Evolutionary conservation across 108 stramenopile species (phyloP).

Genomic region (Cyclotella choctawhatcheeana): DNA sequence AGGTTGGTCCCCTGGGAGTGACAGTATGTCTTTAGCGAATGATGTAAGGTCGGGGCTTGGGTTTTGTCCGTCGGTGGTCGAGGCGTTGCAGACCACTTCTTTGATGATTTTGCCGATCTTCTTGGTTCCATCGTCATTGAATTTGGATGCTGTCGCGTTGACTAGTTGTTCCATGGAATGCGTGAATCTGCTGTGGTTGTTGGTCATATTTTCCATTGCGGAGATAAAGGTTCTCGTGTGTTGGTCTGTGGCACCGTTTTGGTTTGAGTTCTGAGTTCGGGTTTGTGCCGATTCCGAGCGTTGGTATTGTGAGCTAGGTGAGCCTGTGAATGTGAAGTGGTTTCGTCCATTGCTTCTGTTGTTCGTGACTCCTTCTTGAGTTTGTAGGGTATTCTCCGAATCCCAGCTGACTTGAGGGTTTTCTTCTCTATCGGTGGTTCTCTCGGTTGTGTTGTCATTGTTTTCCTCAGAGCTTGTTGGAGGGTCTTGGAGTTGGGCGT

Average conservation of each 20-base stretch:
- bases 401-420: too few species aligned
- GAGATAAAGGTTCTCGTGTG: neutral
- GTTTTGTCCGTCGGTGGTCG: neutral
- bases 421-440: too few species aligned
- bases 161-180: neutral
- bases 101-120: neutral
- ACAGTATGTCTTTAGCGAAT: neutral
- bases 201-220: slow-evolving; percentile 1
- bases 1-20: neutral
- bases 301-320: neutral
- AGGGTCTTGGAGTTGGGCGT: neutral
- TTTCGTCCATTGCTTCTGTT: neutral
- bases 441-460: too few species aligned
- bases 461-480: too few species aligned
- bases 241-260: neutral
- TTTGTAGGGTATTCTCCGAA: neutral
- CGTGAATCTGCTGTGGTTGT: neutral
- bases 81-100: neutral
- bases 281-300: neutral
- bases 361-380: neutral
- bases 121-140: neutral
- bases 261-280: neutral
- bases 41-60: slow-evolving; percentile 5
- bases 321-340: neutral
- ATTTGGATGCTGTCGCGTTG: neutral